A percentile compares a stretch with the other conserved stretches of the same genome.
These are phyloP conservation scores for Tetradesmus lagerheimii DNA, from an alignment of 139 green algal genomes.

Conservation along the genomic window DNA sequence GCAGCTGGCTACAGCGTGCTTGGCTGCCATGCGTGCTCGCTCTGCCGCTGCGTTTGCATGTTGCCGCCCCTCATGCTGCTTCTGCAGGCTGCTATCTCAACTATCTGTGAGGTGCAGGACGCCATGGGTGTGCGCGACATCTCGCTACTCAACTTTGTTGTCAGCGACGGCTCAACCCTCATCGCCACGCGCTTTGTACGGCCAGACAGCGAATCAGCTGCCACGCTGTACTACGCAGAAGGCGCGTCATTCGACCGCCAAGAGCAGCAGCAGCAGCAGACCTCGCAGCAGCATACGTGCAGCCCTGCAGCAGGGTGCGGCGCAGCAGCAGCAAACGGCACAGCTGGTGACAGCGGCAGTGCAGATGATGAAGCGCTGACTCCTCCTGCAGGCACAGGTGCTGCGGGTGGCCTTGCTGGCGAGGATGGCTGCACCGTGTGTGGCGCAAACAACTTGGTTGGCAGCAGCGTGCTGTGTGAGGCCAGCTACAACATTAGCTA, in stretches of 20 bases:
- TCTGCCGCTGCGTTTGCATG: too few species aligned
- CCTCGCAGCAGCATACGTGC: not conserved
- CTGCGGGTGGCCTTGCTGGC: not conserved
- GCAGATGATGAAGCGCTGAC: not conserved
- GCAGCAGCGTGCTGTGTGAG: slow-evolving; percentile 61
- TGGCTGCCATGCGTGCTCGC: too few species aligned
- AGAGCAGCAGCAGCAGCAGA: slow-evolving; percentile 27
- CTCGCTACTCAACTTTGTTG: slow-evolving; percentile 94
- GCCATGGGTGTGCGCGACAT: slow-evolving; percentile 65
- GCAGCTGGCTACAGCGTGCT: too few species aligned
- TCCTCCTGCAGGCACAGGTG: not conserved
- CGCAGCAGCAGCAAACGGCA: not conserved
- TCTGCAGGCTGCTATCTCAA: slow-evolving; percentile 66
- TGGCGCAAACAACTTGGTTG: slow-evolving; percentile 29
- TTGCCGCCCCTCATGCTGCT: not conserved
- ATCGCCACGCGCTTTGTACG: slow-evolving; percentile 91
- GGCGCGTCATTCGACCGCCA: slow-evolving; percentile 50
- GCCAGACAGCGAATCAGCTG: slow-evolving; percentile 63
- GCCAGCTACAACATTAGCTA: slow-evolving; percentile 84
- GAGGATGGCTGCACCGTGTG: slow-evolving; percentile 35
- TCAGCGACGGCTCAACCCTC: slow-evolving; percentile 88
- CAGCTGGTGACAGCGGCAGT: slow-evolving; percentile 16
- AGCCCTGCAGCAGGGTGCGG: not conserved
- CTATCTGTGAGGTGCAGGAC: slow-evolving; percentile 64
- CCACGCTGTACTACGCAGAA: slow-evolving; percentile 95